Evolutionary conservation across 129 eudicot genomes (phyloP).

Genomic region (Smallanthus sonchifolius): DNA sequence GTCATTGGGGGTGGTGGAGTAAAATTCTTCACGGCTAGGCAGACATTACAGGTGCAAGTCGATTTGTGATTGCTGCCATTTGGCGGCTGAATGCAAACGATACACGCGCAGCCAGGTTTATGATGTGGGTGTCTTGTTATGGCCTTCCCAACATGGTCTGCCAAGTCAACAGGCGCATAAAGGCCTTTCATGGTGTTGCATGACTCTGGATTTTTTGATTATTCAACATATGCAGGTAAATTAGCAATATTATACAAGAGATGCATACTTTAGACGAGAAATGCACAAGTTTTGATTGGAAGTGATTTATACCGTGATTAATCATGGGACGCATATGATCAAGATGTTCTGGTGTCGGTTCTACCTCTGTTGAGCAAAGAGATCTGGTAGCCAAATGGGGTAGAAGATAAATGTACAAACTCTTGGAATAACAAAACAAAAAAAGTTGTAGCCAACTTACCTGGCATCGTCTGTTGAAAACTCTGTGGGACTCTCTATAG

Average conservation of each 20-base stretch:
- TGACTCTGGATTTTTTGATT: conserved; percentile 31
- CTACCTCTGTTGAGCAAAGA: conserved; percentile 42
- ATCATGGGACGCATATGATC: conserved; percentile 33
- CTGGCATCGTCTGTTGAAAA: conserved; percentile 37
- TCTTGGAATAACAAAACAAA: neutral
- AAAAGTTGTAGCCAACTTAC: conserved; percentile 35
- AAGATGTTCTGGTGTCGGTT: conserved; percentile 43
- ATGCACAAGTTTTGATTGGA: neutral
- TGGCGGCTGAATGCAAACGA: conserved; percentile 66
- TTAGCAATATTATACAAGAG: neutral
- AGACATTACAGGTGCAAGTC: conserved; percentile 51
- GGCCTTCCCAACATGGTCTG: conserved; percentile 42
- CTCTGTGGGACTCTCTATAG: conserved; percentile 64
- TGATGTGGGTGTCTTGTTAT: conserved; percentile 64
- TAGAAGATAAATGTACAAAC: conserved; percentile 4
- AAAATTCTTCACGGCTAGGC: conserved; percentile 44
- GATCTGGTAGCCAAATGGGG: conserved; percentile 36
- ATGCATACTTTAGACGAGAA: neutral
- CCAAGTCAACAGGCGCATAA: conserved; percentile 46
- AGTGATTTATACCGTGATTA: conserved; percentile 39
- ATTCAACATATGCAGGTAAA: conserved; percentile 26
- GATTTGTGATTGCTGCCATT: conserved; percentile 53
- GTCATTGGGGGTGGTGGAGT: conserved; percentile 33
- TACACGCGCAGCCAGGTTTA: conserved; percentile 66
- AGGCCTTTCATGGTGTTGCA: conserved; percentile 43